These are phyloP conservation scores for Chenopodium formosanum DNA, from an alignment of 148 eudicot genomes.

Conservation along the genomic window DNA sequence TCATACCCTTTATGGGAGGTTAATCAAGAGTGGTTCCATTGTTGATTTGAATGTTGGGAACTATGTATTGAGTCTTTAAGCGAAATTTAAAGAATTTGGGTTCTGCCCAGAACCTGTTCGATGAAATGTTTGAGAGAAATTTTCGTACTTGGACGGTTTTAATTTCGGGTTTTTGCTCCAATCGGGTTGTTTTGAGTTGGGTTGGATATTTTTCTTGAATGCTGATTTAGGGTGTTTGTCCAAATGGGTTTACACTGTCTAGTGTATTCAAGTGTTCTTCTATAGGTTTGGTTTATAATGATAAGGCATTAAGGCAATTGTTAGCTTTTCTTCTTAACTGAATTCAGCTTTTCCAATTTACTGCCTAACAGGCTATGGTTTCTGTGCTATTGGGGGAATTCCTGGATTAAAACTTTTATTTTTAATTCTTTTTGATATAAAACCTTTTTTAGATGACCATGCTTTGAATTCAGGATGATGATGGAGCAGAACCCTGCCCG, in stretches of 20 bases:
- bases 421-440: too few species aligned
- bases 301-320: conserved; percentile 39
- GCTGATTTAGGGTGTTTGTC: conserved; percentile 49
- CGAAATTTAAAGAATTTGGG: conserved; percentile 34
- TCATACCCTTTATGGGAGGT: conserved; percentile 39
- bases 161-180: conserved; percentile 58
- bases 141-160: conserved; percentile 71
- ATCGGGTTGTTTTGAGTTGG: conserved; percentile 39
- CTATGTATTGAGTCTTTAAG: conserved; percentile 52
- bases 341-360: too few species aligned
- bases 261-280: conserved; percentile 70
- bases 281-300: conserved; percentile 36
- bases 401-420: too few species aligned
- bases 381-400: too few species aligned
- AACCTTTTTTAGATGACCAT: too few species aligned
- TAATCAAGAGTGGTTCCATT: conserved; percentile 46
- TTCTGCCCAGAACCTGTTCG: conserved; percentile 62
- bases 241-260: conserved; percentile 71
- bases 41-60: conserved; percentile 38
- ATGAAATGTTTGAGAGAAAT: conserved; percentile 66
- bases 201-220: conserved; percentile 47
- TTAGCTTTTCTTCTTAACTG: conserved; percentile 21
- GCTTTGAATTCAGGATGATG: too few species aligned
- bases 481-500: too few species aligned
- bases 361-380: too few species aligned